These are phyloP conservation scores for Fusarium sp. DNA, from an alignment of 2,329 filamentous ascomycete genomes.

Conservation along the genomic window DNA sequence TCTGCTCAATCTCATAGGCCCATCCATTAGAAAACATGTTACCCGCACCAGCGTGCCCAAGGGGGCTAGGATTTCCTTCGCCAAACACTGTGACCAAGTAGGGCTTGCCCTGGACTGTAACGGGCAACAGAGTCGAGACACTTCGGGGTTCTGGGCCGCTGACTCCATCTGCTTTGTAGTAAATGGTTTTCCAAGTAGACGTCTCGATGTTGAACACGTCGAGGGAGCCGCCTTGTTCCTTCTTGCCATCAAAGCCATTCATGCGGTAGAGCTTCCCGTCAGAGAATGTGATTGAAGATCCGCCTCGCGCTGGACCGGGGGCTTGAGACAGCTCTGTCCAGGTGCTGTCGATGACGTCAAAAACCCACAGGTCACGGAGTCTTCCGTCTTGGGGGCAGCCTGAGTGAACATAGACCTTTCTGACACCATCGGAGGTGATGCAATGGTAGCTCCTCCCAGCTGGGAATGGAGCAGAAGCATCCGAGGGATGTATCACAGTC, in stretches of 20 bases:
- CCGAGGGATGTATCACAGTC: constrained; percentile 53
- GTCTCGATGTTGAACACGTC: constrained; percentile 56
- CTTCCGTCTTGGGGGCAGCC: constrained; percentile 70
- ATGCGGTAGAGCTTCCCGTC: constrained; percentile 65
- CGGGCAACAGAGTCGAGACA: constrained; percentile 44
- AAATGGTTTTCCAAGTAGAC: constrained; percentile 43
- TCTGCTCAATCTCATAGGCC: constrained; percentile 52
- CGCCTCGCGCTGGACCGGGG: constrained; percentile 57
- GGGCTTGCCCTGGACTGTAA: constrained; percentile 32
- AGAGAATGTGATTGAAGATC: constrained; percentile 57
- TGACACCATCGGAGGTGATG: constrained; percentile 50
- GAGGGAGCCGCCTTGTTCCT: constrained; percentile 68
- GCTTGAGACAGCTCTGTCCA: constrained; percentile 68
- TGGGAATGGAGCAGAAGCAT: constrained; percentile 54
- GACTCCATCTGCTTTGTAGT: constrained; percentile 42
- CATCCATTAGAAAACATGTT: constrained; percentile 56
- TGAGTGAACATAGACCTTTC: constrained; percentile 69
- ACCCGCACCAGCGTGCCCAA: constrained; percentile 55
- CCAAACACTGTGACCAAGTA: constrained; percentile 55
- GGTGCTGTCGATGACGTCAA: constrained; percentile 55
- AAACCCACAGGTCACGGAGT: constrained; percentile 71
- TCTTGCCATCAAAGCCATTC: constrained; percentile 72
- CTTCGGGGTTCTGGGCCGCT: constrained; percentile 49
- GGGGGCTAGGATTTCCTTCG: constrained; percentile 52
- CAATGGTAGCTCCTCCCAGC: constrained; percentile 68